phyloP scores from a whole-genome alignment of 2,329 filamentous ascomycete species.

The Cytospora piceicola region DNA sequence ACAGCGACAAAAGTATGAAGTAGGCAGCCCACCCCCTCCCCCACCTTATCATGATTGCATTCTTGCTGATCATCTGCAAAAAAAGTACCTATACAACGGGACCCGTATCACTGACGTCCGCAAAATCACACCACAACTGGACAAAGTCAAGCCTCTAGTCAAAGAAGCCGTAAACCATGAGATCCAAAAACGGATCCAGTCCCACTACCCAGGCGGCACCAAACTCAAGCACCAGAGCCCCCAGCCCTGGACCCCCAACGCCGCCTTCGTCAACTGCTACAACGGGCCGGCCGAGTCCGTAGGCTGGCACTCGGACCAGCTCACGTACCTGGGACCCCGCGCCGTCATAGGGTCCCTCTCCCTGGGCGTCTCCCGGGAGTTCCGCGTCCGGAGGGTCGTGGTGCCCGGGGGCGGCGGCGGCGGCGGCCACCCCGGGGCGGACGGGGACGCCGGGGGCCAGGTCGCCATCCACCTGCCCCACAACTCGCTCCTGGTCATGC shows the following conservation, averaged over 20 bases:
- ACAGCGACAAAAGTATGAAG: constrained; percentile 69
- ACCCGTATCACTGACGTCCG: constrained; percentile 75
- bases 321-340: constrained; percentile 89
- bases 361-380: constrained; percentile 89
- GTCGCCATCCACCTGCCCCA: constrained; percentile 93
- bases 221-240: constrained; percentile 81
- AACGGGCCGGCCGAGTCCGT: constrained; percentile 79
- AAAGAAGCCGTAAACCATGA: constrained; percentile 77
- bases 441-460: constrained; percentile 72
- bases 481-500: constrained; percentile 93
- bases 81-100: constrained; percentile 79
- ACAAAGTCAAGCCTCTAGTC: constrained; percentile 70
- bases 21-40: neutral
- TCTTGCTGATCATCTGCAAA: neutral
- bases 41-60: neutral
- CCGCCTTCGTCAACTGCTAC: constrained; percentile 95
- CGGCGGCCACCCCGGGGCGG: constrained; percentile 41
- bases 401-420: constrained; percentile 64
- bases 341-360: constrained; percentile 89
- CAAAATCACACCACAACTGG: constrained; percentile 74
- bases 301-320: constrained; percentile 89
- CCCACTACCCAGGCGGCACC: constrained; percentile 67
- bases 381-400: constrained; percentile 80
- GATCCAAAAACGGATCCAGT: constrained; percentile 70
- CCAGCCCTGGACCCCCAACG: constrained; percentile 78